Evolutionary conservation across 495 filamentous ascomycete genomes (phyloP).

Genomic region (Choiromyces venosus): DNA sequence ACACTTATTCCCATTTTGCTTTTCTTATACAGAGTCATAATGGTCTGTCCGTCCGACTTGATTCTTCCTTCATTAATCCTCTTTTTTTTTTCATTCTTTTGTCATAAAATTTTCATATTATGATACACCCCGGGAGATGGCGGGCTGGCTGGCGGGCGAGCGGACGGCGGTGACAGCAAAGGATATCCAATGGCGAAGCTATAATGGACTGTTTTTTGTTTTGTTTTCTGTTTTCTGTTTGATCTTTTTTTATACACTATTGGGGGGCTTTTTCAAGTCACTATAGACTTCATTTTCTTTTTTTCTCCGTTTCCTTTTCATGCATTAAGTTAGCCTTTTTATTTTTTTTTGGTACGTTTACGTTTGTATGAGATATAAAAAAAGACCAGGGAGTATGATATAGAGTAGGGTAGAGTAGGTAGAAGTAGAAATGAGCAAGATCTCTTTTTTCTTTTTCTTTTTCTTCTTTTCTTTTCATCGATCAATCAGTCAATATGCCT

Average conservation of each 20-base stretch:
- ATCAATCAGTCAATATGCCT: no score
- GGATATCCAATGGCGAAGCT: slow-evolving; percentile 44
- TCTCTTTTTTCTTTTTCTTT: neutral
- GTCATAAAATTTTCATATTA: slow-evolving; percentile 40
- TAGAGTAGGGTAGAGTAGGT: no score
- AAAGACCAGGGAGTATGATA: neutral
- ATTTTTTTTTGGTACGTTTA: neutral
- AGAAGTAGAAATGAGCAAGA: neutral
- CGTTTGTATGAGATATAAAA: neutral
- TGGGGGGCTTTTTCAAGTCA: neutral
- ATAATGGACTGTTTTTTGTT: slow-evolving; percentile 38
- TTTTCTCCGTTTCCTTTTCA: no score
- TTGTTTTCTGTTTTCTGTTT: slow-evolving; percentile 26
- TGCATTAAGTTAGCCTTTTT: no score
- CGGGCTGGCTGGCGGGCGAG: neutral
- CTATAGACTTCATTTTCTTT: slow-evolving; percentile 12
- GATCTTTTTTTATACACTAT: slow-evolving; percentile 2
- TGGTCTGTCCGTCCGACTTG: slow-evolving; percentile 2
- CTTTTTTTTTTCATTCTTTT: slow-evolving; percentile 42
- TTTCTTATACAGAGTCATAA: slow-evolving; percentile 18
- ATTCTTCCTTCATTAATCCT: slow-evolving; percentile 21
- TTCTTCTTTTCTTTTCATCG: neutral
- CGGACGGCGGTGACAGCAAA: slow-evolving; percentile 45
- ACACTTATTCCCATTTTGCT: no score
- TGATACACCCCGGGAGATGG: slow-evolving; percentile 33